Evolutionary conservation across 2,329 filamentous ascomycete species (phyloP).

Genomic region (Endoconidiophora laricicola): DNA sequence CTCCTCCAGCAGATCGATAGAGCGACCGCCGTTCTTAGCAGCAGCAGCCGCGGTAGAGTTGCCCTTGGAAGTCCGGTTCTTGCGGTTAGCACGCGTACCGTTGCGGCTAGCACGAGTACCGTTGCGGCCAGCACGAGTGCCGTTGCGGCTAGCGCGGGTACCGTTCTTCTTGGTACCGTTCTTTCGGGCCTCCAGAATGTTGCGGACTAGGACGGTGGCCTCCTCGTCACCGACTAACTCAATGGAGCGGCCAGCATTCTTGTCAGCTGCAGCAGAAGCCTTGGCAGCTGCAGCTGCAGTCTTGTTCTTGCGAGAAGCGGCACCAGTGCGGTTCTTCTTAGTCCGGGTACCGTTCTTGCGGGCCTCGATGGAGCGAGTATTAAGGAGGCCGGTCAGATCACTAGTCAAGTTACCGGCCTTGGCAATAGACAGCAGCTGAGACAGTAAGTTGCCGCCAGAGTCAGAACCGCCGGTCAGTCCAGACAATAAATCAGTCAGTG

Average conservation of each 20-base stretch:
- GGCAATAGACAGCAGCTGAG: neutral
- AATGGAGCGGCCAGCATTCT: slow-evolving; percentile 2
- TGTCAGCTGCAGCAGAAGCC: neutral
- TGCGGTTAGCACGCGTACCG: neutral
- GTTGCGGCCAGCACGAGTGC: neutral
- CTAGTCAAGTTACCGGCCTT: neutral
- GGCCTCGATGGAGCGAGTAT: slow-evolving; percentile 2
- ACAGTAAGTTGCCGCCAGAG: neutral
- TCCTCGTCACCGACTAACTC: neutral
- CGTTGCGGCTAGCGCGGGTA: neutral
- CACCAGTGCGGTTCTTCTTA: neutral
- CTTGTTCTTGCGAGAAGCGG: neutral
- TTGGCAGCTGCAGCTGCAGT: neutral
- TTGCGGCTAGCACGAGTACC: neutral
- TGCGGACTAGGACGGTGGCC: neutral
- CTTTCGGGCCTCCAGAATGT: slow-evolving; percentile 1
- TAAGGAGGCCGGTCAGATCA: neutral
- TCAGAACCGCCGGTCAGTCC: neutral
- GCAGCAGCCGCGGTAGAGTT: neutral
- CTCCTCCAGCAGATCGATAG: neutral
- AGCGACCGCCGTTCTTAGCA: neutral
- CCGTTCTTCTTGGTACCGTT: neutral
- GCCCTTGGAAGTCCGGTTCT: slow-evolving; percentile 4
- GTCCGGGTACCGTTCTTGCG: slow-evolving; percentile 1
- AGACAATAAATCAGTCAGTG: neutral